Evolutionary conservation across 148 eudicot species (phyloP).

Genomic region (Chenopodium suecicum): DNA sequence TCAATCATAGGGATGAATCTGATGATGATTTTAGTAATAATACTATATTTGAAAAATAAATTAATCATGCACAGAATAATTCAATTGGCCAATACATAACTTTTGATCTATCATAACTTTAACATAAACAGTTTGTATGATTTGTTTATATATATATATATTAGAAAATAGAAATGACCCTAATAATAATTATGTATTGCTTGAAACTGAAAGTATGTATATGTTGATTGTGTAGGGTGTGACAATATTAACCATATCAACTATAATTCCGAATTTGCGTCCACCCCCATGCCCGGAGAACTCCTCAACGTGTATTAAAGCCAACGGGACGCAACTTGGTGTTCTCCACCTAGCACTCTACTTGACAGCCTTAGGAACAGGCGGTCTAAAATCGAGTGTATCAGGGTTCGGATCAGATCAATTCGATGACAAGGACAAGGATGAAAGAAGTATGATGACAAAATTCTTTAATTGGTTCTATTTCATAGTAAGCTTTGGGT

Average conservation of each 20-base stretch:
- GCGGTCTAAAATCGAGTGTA: constrained; percentile 87
- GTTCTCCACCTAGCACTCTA: constrained; percentile 73
- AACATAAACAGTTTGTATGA: no score
- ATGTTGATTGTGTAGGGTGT: constrained; percentile 52
- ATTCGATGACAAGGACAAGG: constrained; percentile 62
- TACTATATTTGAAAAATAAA: no score
- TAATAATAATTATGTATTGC: not conserved
- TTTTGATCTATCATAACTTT: no score
- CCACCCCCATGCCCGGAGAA: constrained; percentile 56
- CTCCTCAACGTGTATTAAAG: constrained; percentile 46
- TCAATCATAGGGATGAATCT: no score
- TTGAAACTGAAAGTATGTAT: not conserved
- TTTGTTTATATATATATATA: no score
- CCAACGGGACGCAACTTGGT: constrained; percentile 46
- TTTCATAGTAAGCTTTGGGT: constrained; percentile 73
- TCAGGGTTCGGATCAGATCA: constrained; percentile 95
- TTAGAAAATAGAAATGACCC: no score
- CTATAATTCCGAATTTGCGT: constrained; percentile 55
- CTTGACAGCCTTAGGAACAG: constrained; percentile 83
- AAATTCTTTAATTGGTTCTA: constrained; percentile 79
- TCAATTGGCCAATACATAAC: no score
- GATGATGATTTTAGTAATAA: no score
- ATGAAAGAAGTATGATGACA: constrained; percentile 55
- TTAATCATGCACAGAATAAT: no score
- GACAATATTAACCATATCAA: constrained; percentile 66